A percentile compares a stretch with the other conserved stretches of the same genome.
Conservation (phyloP, 345 rosid genomes). For the Arabidopsis suecica region DNA sequence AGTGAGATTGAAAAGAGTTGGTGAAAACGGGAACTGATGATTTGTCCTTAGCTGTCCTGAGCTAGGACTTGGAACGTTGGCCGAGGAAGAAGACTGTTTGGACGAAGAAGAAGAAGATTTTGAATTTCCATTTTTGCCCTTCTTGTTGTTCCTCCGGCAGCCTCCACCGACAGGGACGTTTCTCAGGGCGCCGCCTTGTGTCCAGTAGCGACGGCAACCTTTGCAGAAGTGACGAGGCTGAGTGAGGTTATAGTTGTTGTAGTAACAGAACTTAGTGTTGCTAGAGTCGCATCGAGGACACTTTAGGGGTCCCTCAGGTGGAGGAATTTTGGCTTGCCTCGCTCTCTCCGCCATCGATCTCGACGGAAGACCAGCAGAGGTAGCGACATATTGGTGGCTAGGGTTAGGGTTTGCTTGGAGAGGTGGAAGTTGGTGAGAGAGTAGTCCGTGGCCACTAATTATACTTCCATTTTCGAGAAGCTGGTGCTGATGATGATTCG, state of each 20-base stretch:
- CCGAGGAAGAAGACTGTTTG: constrained; percentile 51
- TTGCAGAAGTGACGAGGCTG: constrained; percentile 91
- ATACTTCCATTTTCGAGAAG: constrained; percentile 37
- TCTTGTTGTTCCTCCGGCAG: constrained; percentile 68
- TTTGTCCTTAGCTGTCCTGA: constrained; percentile 44
- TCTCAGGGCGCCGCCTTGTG: constrained; percentile 73
- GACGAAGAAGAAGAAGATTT: constrained; percentile 51
- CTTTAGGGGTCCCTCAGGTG: constrained; percentile 61
- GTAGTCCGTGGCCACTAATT: constrained; percentile 44
- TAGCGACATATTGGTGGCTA: constrained; percentile 44
- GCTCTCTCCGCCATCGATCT: constrained; percentile 75
- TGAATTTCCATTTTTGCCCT: constrained; percentile 51
- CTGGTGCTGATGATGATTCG: constrained; percentile 37
- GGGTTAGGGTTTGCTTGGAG: constrained; percentile 49
- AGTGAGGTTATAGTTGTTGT: constrained; percentile 76
- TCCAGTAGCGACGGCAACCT: constrained; percentile 87
- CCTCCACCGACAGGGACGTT: constrained; percentile 87
- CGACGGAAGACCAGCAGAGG: constrained; percentile 40
- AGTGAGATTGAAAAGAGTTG: constrained; percentile 55
- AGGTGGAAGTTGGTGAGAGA: constrained; percentile 55
- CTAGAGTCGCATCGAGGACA: constrained; percentile 82
- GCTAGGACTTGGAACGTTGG: constrained; percentile 48
- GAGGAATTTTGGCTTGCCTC: constrained; percentile 62
- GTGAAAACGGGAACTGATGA: constrained; percentile 59
- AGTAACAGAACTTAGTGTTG: constrained; percentile 88